Evolutionary conservation across 2,329 filamentous ascomycete genomes (phyloP).

Genomic region (Colletotrichum eleusines): DNA sequence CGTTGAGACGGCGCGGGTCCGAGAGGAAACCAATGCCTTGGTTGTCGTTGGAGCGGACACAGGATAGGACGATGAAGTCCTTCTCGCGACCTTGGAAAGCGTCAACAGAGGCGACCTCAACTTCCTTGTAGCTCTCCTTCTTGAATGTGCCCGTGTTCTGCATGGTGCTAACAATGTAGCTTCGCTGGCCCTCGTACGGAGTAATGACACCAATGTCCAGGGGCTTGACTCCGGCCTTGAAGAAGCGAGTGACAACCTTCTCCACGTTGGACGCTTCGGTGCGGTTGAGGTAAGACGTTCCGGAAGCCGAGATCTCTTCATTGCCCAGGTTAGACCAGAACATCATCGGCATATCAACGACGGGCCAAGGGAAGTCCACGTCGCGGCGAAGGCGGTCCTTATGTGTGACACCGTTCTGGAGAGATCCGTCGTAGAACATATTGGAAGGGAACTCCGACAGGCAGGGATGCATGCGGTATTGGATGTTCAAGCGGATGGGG

Average conservation of each 20-base stretch:
- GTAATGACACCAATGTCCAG: constrained; percentile 97
- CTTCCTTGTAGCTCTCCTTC: constrained; percentile 98
- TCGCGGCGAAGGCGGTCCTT: constrained; percentile 89
- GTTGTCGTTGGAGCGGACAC: constrained; percentile 98
- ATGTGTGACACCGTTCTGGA: constrained; percentile 96
- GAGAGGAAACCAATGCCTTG: constrained; percentile 99
- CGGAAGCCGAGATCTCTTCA: constrained; percentile 97
- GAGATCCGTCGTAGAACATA: constrained; percentile 98
- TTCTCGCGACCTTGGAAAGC: constrained; percentile 99
- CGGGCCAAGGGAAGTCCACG: constrained; percentile 98
- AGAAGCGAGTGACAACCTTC: constrained; percentile 98
- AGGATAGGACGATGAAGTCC: constrained; percentile 98
- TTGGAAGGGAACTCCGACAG: constrained; percentile 98
- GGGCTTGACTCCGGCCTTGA: constrained; percentile 97
- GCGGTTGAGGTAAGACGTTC: constrained; percentile 97
- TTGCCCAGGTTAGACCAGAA: constrained; percentile 99
- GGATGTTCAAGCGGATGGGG: constrained; percentile 93
- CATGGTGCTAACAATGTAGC: constrained; percentile 99
- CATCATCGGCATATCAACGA: constrained; percentile 97
- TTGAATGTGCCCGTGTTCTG: constrained; percentile 97
- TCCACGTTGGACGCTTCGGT: constrained; percentile 98
- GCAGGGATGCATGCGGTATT: constrained; percentile 99
- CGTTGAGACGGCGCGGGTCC: constrained; percentile 96
- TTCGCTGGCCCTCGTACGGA: constrained; percentile 97
- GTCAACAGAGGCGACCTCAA: constrained; percentile 97